Conservation (phyloP, 306 rosid genomes). For the Dryas octopetala region DNA sequence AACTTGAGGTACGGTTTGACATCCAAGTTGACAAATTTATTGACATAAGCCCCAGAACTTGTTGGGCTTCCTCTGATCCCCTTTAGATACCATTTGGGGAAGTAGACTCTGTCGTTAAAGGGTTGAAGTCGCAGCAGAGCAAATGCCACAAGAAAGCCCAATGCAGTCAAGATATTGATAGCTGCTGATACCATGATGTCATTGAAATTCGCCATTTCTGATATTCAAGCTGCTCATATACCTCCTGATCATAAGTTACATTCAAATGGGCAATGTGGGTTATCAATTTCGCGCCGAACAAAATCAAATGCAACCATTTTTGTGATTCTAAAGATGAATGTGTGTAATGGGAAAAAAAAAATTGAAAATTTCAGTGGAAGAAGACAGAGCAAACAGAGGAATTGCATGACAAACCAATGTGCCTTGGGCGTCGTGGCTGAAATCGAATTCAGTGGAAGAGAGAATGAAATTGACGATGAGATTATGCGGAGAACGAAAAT, state of each 20-base stretch:
- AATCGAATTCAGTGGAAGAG: background rate
- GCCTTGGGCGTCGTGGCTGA: background rate
- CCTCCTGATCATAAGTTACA: background rate
- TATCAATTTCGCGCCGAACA: too few species aligned
- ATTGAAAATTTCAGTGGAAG: background rate
- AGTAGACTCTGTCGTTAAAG: constrained; percentile 78
- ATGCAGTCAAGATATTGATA: constrained; percentile 60
- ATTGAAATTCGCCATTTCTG: constrained; percentile 60
- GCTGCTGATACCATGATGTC: constrained; percentile 69
- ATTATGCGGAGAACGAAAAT: background rate
- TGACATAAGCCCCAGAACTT: constrained; percentile 31
- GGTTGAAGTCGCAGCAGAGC: constrained; percentile 82
- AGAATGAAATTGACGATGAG: background rate
- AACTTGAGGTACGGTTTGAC: constrained; percentile 53
- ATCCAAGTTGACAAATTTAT: constrained; percentile 71
- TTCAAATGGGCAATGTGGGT: background rate
- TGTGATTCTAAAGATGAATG: background rate
- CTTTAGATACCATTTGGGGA: constrained; percentile 93
- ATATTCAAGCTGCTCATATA: background rate
- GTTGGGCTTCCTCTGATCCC: constrained; percentile 82
- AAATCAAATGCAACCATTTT: too few species aligned
- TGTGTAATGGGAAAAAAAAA: background rate
- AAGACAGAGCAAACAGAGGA: background rate
- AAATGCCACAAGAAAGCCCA: constrained; percentile 66
- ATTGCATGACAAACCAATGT: background rate